phyloP scores from a whole-genome alignment of 169 alveolate genomes.

The Miamiensis avidus region DNA sequence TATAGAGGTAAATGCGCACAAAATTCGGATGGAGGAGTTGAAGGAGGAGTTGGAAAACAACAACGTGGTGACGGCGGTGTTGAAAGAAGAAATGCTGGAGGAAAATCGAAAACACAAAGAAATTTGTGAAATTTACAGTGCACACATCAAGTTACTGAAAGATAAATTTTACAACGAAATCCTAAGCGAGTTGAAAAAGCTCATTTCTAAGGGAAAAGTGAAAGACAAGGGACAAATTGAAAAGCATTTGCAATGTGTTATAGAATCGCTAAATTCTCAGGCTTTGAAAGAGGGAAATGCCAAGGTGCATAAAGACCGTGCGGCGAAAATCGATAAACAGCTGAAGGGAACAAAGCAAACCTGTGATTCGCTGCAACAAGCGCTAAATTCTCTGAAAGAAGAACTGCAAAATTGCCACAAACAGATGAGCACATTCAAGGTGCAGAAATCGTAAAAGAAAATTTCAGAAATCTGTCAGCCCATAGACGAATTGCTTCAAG shows the following conservation, averaged over 20 bases:
- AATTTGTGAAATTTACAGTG: neutral
- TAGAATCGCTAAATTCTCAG: neutral
- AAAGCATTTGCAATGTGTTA: neutral
- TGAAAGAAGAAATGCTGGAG: neutral
- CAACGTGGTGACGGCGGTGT: neutral
- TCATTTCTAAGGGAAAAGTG: neutral
- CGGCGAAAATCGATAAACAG: neutral
- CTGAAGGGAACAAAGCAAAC: neutral
- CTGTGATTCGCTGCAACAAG: neutral
- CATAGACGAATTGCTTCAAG: neutral
- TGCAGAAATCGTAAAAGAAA: neutral
- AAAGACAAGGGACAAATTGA: neutral
- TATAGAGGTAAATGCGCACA: neutral
- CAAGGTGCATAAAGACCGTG: neutral
- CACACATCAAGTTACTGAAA: neutral
- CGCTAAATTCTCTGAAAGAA: neutral
- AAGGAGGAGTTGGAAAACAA: neutral
- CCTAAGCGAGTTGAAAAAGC: neutral
- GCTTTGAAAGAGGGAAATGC: neutral
- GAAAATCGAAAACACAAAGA: neutral
- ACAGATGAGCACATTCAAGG: neutral
- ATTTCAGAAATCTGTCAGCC: neutral
- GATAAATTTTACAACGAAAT: neutral
- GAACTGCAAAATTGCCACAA: neutral
- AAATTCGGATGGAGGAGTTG: neutral